These are phyloP conservation scores for Solanum tarijense DNA, from an alignment of 257 asterid genomes.

Conservation along the genomic window DNA sequence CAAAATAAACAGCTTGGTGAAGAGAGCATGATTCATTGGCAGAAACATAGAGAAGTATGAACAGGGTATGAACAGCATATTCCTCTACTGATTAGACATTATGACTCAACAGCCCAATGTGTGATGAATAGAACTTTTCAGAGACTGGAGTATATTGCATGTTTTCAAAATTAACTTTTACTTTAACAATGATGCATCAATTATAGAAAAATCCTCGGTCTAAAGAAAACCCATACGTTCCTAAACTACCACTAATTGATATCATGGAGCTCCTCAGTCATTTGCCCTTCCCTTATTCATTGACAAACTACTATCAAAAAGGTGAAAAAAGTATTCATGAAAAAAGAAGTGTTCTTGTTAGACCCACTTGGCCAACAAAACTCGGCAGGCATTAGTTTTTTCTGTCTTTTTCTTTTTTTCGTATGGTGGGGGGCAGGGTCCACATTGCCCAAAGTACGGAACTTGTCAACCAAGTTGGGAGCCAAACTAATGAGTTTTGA, in stretches of 20 bases:
- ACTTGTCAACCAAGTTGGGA: not conserved
- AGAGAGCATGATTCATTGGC: not conserved
- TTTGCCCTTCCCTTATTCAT: not conserved
- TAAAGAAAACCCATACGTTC: not conserved
- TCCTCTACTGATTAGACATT: not conserved
- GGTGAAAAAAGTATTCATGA: not conserved
- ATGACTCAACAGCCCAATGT: not conserved
- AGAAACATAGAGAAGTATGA: not conserved
- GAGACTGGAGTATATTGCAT: not conserved
- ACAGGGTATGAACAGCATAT: not conserved
- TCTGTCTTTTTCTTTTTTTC: not conserved
- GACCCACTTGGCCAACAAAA: not conserved
- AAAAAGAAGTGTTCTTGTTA: not conserved
- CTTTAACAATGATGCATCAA: not conserved
- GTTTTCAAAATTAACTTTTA: not conserved
- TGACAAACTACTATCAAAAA: not conserved
- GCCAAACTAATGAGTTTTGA: not conserved
- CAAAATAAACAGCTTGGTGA: not conserved
- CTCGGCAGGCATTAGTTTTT: not conserved
- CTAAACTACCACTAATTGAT: not conserved
- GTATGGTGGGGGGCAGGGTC: not conserved
- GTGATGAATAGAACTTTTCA: not conserved
- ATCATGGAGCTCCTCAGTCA: not conserved
- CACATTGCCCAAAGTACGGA: not conserved
- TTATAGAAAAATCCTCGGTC: not conserved